phyloP scores from a whole-genome alignment of 495 filamentous ascomycete species.

The Penicillium goetzii region DNA sequence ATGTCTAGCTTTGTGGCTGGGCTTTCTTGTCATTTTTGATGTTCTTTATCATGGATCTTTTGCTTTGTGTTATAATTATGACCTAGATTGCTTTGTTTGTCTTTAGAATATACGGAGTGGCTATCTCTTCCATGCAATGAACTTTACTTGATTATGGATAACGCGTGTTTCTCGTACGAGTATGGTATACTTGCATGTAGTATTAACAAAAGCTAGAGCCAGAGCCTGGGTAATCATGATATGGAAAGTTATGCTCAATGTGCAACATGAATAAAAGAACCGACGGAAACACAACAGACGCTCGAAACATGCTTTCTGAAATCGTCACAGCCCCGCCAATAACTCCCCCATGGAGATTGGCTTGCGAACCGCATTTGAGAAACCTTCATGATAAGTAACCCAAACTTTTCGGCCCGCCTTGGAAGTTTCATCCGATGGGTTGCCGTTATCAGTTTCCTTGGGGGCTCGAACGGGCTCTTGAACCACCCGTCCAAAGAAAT shows the following conservation, averaged over 20 bases:
- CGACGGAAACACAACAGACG: constrained; percentile 10
- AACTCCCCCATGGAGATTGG: constrained; percentile 86
- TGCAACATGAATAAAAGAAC: constrained; percentile 2
- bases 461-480: constrained; percentile 45
- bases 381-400: constrained; percentile 95
- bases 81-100: constrained; percentile 1
- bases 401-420: constrained; percentile 69
- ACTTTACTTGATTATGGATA: background rate
- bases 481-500: constrained; percentile 87
- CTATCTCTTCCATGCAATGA: background rate
- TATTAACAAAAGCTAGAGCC: constrained; percentile 6
- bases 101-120: background rate
- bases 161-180: background rate
- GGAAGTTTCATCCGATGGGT: constrained; percentile 38
- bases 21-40: background rate
- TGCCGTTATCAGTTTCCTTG: constrained; percentile 17
- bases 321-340: constrained; percentile 52
- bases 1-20: background rate
- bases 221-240: background rate
- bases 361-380: constrained; percentile 94
- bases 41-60: background rate
- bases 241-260: background rate
- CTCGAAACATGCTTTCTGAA: constrained; percentile 6
- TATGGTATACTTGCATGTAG: constrained; percentile 2
- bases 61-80: background rate